A percentile compares a stretch with the other conserved stretches of the same genome.
Conservation (phyloP, 352 stramenopile genomes). For the Pythium grandisporangium region DNA sequence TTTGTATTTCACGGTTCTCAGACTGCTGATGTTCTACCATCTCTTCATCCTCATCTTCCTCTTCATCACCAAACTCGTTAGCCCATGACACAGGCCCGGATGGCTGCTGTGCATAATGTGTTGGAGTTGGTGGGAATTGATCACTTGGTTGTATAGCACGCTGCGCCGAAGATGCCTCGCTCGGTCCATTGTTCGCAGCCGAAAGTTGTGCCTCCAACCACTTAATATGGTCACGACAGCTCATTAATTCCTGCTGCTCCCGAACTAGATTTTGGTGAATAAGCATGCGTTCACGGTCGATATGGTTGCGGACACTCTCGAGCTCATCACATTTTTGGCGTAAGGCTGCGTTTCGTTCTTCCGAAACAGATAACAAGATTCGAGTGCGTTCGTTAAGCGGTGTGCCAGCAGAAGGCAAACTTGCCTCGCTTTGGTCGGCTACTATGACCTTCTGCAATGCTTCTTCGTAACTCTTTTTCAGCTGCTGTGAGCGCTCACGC, state of each 20-base stretch:
- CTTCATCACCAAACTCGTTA: conserved; percentile 61
- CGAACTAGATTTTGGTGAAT: conserved; percentile 34
- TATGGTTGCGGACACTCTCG: conserved; percentile 25
- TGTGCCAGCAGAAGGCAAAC: conserved; percentile 13
- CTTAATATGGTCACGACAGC: conserved; percentile 46
- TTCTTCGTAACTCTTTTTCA: conserved; percentile 80
- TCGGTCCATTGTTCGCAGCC: conserved; percentile 1
- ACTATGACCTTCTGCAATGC: conserved; percentile 69
- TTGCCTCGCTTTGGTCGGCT: conserved; percentile 12
- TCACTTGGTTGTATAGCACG: no score
- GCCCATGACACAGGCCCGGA: conserved; percentile 36
- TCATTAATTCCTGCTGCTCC: conserved; percentile 36
- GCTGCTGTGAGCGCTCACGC: conserved; percentile 59
- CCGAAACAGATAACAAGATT: conserved; percentile 62
- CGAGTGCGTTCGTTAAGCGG: conserved; percentile 49
- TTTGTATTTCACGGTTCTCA: conserved; percentile 32
- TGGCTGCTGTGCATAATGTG: conserved; percentile 2
- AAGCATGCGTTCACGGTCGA: conserved; percentile 37
- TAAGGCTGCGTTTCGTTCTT: conserved; percentile 65
- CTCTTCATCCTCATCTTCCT: conserved; percentile 48
- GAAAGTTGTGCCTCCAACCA: conserved; percentile 60
- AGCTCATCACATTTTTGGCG: conserved; percentile 73
- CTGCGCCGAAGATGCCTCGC: background rate
- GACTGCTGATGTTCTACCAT: conserved; percentile 23
- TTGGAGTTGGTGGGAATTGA: conserved; percentile 3